These are phyloP conservation scores for Dryadomyces quercus-mongolicae DNA, from an alignment of 2,329 filamentous ascomycete species.

Conservation along the genomic window DNA sequence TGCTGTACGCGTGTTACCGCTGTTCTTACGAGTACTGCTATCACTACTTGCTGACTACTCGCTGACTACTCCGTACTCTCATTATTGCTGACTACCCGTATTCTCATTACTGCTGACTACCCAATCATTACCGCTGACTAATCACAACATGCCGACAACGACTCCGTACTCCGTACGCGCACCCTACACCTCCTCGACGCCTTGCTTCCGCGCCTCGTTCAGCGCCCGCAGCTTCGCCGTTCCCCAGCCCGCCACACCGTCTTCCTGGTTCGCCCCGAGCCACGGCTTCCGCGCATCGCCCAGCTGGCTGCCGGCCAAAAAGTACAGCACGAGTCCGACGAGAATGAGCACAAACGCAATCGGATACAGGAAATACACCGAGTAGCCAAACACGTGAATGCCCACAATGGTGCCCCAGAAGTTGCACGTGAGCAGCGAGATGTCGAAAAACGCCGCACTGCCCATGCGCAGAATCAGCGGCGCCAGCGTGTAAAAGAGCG, in stretches of 20 bases:
- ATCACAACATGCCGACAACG: too few relatives aligned
- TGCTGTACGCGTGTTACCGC: too few relatives aligned
- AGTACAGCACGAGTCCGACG: slow-evolving; percentile 75
- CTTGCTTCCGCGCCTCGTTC: slow-evolving; percentile 37
- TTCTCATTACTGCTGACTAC: too few relatives aligned
- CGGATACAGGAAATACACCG: slow-evolving; percentile 83
- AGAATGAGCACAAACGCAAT: slow-evolving; percentile 93
- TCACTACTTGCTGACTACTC: too few relatives aligned
- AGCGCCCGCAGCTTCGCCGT: slow-evolving; percentile 72
- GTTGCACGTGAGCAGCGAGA: slow-evolving; percentile 83
- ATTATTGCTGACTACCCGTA: too few relatives aligned
- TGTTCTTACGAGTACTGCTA: too few relatives aligned
- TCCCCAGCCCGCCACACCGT: slow-evolving; percentile 65
- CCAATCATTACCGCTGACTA: background rate
- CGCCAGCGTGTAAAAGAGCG: slow-evolving; percentile 76
- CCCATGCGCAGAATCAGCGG: slow-evolving; percentile 84
- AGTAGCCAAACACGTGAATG: slow-evolving; percentile 68
- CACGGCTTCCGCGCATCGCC: slow-evolving; percentile 92
- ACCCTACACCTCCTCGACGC: slow-evolving; percentile 12
- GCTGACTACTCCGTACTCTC: too few relatives aligned
- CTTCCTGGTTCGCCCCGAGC: slow-evolving; percentile 78
- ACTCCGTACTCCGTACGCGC: too few relatives aligned
- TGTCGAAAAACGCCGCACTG: slow-evolving; percentile 91
- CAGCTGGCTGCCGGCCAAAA: slow-evolving; percentile 66
- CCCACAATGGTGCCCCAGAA: slow-evolving; percentile 97